Base-by-base conservation (phyloP, 306 rosid species). In the Rubus idaeus region DNA sequence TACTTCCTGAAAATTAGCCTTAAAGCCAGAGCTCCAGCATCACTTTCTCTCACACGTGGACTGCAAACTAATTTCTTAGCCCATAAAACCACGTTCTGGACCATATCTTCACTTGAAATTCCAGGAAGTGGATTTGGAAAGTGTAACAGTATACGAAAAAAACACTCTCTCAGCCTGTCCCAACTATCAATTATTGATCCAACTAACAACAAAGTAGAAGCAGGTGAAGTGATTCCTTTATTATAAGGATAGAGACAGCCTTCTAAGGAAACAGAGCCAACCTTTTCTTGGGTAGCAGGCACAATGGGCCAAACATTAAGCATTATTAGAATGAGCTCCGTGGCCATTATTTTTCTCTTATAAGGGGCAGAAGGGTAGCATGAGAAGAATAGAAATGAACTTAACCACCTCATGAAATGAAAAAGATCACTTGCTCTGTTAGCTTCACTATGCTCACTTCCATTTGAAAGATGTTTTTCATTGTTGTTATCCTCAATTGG, bases 311-410 rank as follows among this genome's bases (percentile, higher is more conserved):
- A 95, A 77, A 91, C 82, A 45, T 84, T 95, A 56, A 92, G 84
- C 99, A 90, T 95, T 82, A 89, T 85, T 78, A 87, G 76, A 71
- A 95, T 79, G 75, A 95, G 96, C 69, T 92, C 96, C 89, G 84
- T 92, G 40, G 99, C 96, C 99, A 95, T 92, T 84, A 90, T 89
- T 86, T 92, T 95, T 83, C 99, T 95, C 91, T 87, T 89, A 83
- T 95, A 95, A 72, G 99, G 97, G 69, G 97, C 99, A 70, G 99
- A 90, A 63, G 99, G 99, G 88, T 92, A 95, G 81, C 97, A 95
- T 30, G 97, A 95, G 85, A 89, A 92, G 84, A 92, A 95, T 74
- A 95, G 88, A 85, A 90, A 95, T 81, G 89, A 86, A 83, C 97
- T 91, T 74, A 95, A 88, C 99, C 99, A 95, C 88, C 92, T 95